Evolutionary conservation across 2,329 filamentous ascomycete species (phyloP).

Genomic region (Teratosphaeria nubilosa): DNA sequence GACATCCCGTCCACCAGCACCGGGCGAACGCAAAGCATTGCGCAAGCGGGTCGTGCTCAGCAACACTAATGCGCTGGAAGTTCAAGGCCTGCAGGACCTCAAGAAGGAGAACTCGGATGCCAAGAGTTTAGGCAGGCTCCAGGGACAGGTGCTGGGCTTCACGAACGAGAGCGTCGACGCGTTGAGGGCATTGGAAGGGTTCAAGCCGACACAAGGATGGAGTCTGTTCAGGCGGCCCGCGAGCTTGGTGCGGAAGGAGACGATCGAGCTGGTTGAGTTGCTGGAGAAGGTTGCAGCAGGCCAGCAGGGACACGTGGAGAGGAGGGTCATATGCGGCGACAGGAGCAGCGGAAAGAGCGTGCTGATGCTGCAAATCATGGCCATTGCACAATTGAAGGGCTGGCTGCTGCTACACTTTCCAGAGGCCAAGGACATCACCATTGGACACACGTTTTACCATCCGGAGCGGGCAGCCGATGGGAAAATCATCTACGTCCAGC

Average conservation of each 20-base stretch:
- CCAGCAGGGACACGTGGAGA: conserved; percentile 43
- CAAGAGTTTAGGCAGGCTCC: conserved; percentile 37
- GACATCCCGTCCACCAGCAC: conserved; percentile 23
- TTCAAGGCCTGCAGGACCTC: conserved; percentile 57
- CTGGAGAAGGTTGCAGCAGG: conserved; percentile 21
- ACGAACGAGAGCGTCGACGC: conserved; percentile 63
- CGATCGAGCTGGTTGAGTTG: conserved; percentile 55
- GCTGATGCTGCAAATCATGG: conserved; percentile 71
- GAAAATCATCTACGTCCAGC: conserved; percentile 60
- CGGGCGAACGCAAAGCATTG: conserved; percentile 76
- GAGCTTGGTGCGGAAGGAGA: conserved; percentile 67
- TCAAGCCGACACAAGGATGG: conserved; percentile 87
- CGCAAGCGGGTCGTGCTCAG: conserved; percentile 84
- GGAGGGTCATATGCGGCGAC: conserved; percentile 62
- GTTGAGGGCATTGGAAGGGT: conserved; percentile 74
- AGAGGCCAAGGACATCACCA: conserved; percentile 79
- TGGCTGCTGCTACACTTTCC: conserved; percentile 88
- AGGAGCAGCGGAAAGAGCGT: conserved; percentile 78
- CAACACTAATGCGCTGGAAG: conserved; percentile 83
- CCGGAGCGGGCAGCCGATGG: conserved; percentile 47
- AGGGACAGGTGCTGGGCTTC: conserved; percentile 60
- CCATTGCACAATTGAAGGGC: conserved; percentile 67
- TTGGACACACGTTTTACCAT: conserved; percentile 70
- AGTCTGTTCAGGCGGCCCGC: conserved; percentile 73
- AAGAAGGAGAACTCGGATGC: conserved; percentile 6